Base-by-base conservation (phyloP, 257 asterid genomes). In the Gentiana macrophylla region DNA sequence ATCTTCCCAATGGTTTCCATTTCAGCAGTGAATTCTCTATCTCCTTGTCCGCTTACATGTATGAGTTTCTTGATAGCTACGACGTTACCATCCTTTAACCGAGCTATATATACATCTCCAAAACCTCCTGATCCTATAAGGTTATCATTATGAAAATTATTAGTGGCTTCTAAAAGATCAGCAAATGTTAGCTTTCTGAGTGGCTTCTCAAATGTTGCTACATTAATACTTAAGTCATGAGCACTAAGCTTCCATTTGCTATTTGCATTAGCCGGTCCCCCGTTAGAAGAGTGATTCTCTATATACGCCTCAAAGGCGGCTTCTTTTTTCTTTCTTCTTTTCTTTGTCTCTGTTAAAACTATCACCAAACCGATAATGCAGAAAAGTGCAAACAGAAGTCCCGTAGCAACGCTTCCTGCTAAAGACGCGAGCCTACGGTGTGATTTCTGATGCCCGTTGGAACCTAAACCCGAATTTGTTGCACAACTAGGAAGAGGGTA, bases 1-100 rank as follows among this genome's bases (percentile, higher is more conserved):
- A 91, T 74, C 55, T 84, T 91, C 62, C 98, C 98, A 0, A 91
- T 91, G 1, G 98, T 91, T 68, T 91, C 96, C 98, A 91, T 91
- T 72, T 91, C 98, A 5, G 96, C 96, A 0, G 80, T 85, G 82
- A 91, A 91, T 60, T 91, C 98, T 0, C 92, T 66, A 45, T 91
- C 98, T 3, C 96, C 98, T 53, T 90, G 98, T 32, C 98, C 91
- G 1, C 94, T 80, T 2, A 90, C 86, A 1, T 86, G 94, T 35
- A 82, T 81, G 72, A 91, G 62, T 66, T 91, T 91, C 82, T 91
- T 91, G 65, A 91, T 83, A 0, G 98, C 98, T 1, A 91, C 98
- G 1, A 79, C 60, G 57, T 77, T 84, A 8, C 96, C 98, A 41
- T 91, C 98, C 61, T 83, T 86, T 68, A 90, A 59, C 74, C 79